Percentiles rank a stretch among this genome's conserved stretches.
phyloP scores from a whole-genome alignment of 1,284 basidiomycete genomes.

The Exsudoporus floridanus region DNA sequence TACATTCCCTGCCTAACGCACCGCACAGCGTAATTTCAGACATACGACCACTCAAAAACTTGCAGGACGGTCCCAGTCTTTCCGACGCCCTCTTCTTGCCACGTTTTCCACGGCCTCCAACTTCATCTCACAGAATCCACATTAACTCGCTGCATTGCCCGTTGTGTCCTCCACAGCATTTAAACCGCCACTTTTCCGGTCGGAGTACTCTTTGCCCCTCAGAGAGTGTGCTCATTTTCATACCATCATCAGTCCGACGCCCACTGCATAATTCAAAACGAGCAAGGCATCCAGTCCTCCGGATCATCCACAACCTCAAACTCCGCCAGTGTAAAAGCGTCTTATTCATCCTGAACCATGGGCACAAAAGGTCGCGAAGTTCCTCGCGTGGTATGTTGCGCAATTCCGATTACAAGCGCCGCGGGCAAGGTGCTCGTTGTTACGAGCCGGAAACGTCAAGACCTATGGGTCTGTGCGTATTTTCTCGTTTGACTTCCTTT shows the following conservation, averaged over 20 bases:
- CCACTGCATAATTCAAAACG: conserved; percentile 4
- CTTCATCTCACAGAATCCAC: neutral
- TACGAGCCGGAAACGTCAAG: conserved; percentile 75
- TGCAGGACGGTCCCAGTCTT: conserved; percentile 11
- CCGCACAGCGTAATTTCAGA: conserved; percentile 38
- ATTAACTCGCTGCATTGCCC: conserved; percentile 14
- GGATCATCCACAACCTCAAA: neutral
- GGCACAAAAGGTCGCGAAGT: conserved; percentile 73
- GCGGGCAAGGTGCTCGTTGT: conserved; percentile 75
- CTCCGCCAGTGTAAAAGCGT: conserved; percentile 14
- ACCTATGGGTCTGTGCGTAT: conserved; percentile 82
- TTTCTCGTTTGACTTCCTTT: conserved; percentile 11
- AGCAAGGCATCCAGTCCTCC: neutral
- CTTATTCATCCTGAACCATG: conserved; percentile 44
- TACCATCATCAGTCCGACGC: neutral
- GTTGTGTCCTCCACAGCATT: conserved; percentile 10
- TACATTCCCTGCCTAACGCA: conserved; percentile 22
- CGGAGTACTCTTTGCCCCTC: conserved; percentile 3
- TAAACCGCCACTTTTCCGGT: conserved; percentile 8
- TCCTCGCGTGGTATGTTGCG: conserved; percentile 82
- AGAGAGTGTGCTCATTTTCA: conserved; percentile 10
- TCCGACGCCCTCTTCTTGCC: conserved; percentile 12
- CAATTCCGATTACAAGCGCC: conserved; percentile 72
- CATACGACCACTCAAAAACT: conserved; percentile 39
- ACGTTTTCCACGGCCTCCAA: conserved; percentile 7